phyloP scores from a whole-genome alignment of 306 rosid species.

The cucumber (Cucumis sativus) region DNA sequence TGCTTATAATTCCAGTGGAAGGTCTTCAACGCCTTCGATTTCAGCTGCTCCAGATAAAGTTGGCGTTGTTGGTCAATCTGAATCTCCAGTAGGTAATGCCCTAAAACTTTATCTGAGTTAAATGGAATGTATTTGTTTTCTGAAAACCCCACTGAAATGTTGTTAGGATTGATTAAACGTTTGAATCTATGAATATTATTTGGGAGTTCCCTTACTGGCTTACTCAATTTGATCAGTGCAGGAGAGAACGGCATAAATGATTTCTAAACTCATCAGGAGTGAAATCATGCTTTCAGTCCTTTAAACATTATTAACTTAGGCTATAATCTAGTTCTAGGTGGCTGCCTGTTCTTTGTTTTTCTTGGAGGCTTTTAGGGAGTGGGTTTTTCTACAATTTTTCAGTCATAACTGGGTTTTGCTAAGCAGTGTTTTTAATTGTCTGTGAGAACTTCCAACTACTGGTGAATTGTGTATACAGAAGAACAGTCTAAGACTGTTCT shows the following conservation, averaged over 20 bases:
- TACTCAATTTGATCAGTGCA: neutral
- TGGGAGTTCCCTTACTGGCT: neutral
- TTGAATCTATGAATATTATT: neutral
- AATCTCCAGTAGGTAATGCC: neutral
- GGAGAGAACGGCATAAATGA: neutral
- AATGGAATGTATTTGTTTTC: neutral
- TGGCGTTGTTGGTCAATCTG: neutral
- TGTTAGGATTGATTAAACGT: neutral
- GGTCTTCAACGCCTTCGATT: conserved; percentile 2
- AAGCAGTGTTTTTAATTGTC: neutral
- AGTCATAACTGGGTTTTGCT: neutral
- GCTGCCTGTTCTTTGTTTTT: neutral
- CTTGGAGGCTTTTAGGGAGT: neutral
- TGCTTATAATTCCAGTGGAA: conserved; percentile 29
- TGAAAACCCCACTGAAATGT: neutral
- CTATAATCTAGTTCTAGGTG: neutral
- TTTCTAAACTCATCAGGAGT: neutral
- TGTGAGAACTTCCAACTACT: neutral
- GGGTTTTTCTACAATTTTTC: neutral
- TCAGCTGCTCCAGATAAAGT: neutral
- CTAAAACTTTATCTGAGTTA: neutral
- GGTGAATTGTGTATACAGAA: neutral
- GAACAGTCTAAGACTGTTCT: neutral
- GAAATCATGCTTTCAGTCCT: neutral
- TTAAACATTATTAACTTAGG: neutral